Base-by-base conservation (phyloP, 2,329 filamentous ascomycete genomes). In the Hypoxylon sp. region DNA sequence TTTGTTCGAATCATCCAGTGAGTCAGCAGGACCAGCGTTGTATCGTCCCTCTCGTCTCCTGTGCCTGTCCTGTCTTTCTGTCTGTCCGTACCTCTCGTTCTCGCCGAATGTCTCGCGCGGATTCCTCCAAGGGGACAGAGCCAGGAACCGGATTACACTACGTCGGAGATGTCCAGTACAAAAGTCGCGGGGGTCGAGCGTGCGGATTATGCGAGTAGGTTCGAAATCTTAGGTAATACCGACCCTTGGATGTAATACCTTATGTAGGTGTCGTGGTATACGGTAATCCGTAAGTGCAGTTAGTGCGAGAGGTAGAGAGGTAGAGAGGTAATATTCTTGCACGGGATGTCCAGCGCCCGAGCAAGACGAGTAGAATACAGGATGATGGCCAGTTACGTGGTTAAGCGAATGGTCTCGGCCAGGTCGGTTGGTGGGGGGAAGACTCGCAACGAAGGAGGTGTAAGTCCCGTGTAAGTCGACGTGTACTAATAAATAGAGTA, bases 191-290 rank as follows among this genome's bases (percentile, higher is more conserved):
- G 48, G 33, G 49, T 54, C 37, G 25, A 14, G 27, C 30, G 35
- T 63, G 61, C 58, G 58, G 57, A 48, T 68, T 68, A 72, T 66
- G 60, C 66, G 69, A 66, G 62, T 57, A 56, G 44, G 48, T 49
- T 48, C 37, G 57, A 51, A 62, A 46, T 69, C 69, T 73, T 71
- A 72, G 70, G 61, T 74, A 72, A 71, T 76, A 72, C 67, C 49
- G 40, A 33, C 44, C 44, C 42, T 55, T 42, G 17, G 10, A 46
- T 55, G 65, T 57, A 63, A 50, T 61, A 48, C 58, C 33, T 17
- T 60, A 56, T 59, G 48, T 59, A 42, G 33, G 40, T 61, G 51
- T 44, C 20, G 53, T 31, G 48, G 27, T 59, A 54, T 62, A 62
- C 20, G 42, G 53, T 58, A 62, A 70, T 67, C 67, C 67, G 61